Percentiles rank a stretch among this genome's conserved stretches.
These are phyloP conservation scores for Globisporangium abappressorium DNA, from an alignment of 352 stramenopile genomes.

Conservation along the genomic window DNA sequence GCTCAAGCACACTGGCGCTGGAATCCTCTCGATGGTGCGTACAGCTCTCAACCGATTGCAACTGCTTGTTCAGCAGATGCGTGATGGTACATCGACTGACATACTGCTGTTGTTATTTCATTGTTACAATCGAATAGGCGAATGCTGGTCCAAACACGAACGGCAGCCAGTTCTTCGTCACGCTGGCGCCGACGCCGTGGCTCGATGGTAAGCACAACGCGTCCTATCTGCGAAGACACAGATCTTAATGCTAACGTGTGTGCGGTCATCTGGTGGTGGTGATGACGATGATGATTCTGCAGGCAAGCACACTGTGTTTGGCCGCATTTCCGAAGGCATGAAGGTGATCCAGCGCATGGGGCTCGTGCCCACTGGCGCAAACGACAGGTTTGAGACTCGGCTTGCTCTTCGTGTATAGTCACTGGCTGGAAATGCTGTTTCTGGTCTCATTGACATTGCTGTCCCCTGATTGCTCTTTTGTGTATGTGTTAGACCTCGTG, in stretches of 20 bases:
- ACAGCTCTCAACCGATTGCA: neutral
- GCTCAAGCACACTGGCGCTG: slow-evolving; percentile 93
- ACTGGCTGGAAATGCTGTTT: neutral
- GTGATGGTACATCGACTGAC: neutral
- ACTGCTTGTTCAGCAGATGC: neutral
- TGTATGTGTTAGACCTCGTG: slow-evolving; percentile 47
- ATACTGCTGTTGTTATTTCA: neutral
- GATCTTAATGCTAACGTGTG: neutral
- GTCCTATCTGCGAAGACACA: neutral
- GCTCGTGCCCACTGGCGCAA: slow-evolving; percentile 81
- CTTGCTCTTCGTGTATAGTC: neutral
- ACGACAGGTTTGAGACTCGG: slow-evolving; percentile 61
- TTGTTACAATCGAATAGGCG: slow-evolving; percentile 33
- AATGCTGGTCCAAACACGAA: slow-evolving; percentile 92
- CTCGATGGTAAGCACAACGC: slow-evolving; percentile 73
- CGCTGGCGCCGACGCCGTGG: slow-evolving; percentile 91
- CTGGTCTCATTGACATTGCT: neutral
- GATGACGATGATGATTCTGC: neutral
- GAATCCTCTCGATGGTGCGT: slow-evolving; percentile 87
- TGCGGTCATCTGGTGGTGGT: neutral
- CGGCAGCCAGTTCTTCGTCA: slow-evolving; percentile 94
- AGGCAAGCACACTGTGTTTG: slow-evolving; percentile 94
- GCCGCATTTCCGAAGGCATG: slow-evolving; percentile 92
- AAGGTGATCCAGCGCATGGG: slow-evolving; percentile 91
- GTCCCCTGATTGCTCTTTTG: neutral